phyloP scores from a whole-genome alignment of 495 filamentous ascomycete genomes.

The Echria macrotheca region DNA sequence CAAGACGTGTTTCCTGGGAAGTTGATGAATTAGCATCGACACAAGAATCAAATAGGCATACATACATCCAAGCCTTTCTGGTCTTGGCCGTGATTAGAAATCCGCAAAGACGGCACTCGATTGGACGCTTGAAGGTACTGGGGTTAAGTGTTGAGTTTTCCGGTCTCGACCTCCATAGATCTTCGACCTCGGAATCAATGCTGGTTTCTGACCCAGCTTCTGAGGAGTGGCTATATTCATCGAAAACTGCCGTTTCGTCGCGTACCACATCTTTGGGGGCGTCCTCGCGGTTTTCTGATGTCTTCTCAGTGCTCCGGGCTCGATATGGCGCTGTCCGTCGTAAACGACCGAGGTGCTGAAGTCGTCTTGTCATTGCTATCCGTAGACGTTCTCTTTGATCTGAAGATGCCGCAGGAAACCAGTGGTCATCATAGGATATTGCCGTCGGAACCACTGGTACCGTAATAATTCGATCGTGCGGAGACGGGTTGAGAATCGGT shows the following conservation, averaged over 20 bases:
- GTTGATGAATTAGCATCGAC: background rate
- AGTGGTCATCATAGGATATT: too few relatives aligned
- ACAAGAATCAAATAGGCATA: background rate
- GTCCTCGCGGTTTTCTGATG: slow-evolving; percentile 23
- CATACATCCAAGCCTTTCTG: slow-evolving; percentile 31
- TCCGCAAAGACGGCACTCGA: slow-evolving; percentile 35
- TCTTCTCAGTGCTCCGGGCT: too few relatives aligned
- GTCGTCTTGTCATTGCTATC: slow-evolving; percentile 35
- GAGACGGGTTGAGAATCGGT: slow-evolving; percentile 21
- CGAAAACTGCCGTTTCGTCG: slow-evolving; percentile 1
- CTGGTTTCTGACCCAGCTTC: slow-evolving; percentile 18
- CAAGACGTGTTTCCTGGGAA: slow-evolving; percentile 28
- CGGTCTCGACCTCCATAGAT: too few relatives aligned
- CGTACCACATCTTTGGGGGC: background rate
- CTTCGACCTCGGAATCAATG: slow-evolving; percentile 13
- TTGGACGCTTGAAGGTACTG: slow-evolving; percentile 17
- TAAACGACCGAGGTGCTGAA: too few relatives aligned
- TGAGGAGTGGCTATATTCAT: slow-evolving; percentile 20
- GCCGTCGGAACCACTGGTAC: slow-evolving; percentile 14
- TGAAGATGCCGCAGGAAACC: too few relatives aligned
- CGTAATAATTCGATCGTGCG: slow-evolving; percentile 19
- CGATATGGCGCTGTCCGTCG: too few relatives aligned
- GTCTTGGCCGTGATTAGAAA: slow-evolving; percentile 24
- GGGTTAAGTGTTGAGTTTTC: too few relatives aligned
- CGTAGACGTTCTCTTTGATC: slow-evolving; percentile 36